These are phyloP conservation scores for Colletotrichum sp. DNA, from an alignment of 2,329 filamentous ascomycete species.

Conservation along the genomic window DNA sequence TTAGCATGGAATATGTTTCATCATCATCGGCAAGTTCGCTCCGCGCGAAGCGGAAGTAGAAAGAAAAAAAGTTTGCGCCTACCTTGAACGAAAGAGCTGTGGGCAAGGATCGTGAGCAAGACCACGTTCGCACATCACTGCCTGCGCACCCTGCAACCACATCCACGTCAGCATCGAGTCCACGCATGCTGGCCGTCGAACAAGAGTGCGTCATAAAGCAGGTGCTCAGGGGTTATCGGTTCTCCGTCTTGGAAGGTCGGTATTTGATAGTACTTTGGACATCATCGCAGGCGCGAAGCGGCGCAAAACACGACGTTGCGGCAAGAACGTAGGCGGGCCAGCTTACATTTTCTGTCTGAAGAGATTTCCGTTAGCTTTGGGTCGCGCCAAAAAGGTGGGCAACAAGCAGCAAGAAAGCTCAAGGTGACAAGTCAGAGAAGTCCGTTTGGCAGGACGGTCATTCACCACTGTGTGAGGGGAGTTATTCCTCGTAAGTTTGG, in stretches of 20 bases:
- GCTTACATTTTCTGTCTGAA: slow-evolving; percentile 1
- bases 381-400: neutral
- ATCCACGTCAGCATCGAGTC: neutral
- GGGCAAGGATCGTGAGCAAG: neutral
- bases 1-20: slow-evolving; percentile 78
- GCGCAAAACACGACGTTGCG: neutral
- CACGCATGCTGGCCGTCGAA: neutral
- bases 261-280: slow-evolving; percentile 52
- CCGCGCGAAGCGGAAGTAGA: neutral
- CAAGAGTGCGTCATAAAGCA: neutral
- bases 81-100: slow-evolving; percentile 25
- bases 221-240: slow-evolving; percentile 30
- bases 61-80: slow-evolving; percentile 25
- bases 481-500: slow-evolving; percentile 54
- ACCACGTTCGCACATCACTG: neutral
- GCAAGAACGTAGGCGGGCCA: neutral
- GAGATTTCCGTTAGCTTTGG: neutral
- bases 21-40: slow-evolving; percentile 61
- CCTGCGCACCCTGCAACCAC: neutral
- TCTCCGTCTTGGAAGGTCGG: slow-evolving; percentile 46
- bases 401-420: neutral
- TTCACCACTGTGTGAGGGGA: slow-evolving; percentile 50
- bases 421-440: slow-evolving; percentile 44
- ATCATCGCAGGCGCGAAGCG: slow-evolving; percentile 35
- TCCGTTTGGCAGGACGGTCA: slow-evolving; percentile 65